phyloP scores from a whole-genome alignment of 2,329 filamentous ascomycete species.

The Xenoacremonium recifei region DNA sequence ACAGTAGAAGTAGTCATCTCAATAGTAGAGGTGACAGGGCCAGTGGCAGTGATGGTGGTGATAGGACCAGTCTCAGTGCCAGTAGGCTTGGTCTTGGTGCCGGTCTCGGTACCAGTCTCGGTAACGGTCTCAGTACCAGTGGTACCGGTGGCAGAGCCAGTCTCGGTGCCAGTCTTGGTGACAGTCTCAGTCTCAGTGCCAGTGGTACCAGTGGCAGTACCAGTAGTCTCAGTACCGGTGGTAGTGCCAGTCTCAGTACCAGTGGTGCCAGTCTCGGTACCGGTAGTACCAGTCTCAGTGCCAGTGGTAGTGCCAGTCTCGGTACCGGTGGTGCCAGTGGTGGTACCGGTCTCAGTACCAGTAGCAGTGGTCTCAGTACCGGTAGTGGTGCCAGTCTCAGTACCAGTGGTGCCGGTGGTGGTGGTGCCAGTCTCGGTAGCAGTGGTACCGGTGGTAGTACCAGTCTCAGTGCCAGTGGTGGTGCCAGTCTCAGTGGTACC shows the following conservation, averaged over 20 bases:
- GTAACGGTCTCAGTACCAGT: neutral
- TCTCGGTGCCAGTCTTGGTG: constrained; percentile 4
- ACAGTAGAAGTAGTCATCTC: constrained; percentile 31
- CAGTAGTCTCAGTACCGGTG: neutral
- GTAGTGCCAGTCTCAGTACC: neutral
- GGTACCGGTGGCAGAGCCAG: neutral
- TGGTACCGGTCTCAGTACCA: neutral
- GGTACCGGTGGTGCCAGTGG: neutral
- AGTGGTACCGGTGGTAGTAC: constrained; percentile 1
- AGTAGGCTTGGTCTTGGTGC: neutral
- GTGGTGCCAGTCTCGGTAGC: constrained; percentile 7
- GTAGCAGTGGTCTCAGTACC: constrained; percentile 1
- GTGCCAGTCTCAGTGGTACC: neutral
- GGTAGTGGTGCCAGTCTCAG: neutral
- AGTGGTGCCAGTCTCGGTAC: neutral
- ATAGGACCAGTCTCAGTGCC: constrained; percentile 5
- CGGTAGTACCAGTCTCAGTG: neutral
- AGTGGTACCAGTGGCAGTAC: neutral
- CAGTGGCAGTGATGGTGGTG: constrained; percentile 1
- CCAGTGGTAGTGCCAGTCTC: constrained; percentile 28
- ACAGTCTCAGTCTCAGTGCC: constrained; percentile 4
- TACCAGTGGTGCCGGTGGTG: neutral
- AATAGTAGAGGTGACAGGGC: neutral
- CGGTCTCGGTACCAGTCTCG: neutral
- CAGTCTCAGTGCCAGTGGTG: neutral